These are phyloP conservation scores for Boletus smithii DNA, from an alignment of 1,284 basidiomycete species.

Conservation along the genomic window DNA sequence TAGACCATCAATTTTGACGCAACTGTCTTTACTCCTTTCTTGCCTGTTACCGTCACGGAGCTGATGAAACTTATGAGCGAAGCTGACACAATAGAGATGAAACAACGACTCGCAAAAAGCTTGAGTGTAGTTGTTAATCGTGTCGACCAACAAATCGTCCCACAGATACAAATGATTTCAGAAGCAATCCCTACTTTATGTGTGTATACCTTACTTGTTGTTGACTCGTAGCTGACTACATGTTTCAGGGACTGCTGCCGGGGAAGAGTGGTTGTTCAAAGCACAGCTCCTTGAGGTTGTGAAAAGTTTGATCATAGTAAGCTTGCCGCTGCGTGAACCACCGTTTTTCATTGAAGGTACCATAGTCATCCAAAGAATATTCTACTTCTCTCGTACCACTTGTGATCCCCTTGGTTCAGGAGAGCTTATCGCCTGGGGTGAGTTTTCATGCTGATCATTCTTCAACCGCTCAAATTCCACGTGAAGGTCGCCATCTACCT, in stretches of 20 bases:
- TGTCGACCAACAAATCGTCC: slow-evolving; percentile 66
- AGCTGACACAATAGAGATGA: slow-evolving; percentile 75
- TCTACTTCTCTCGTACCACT: slow-evolving; percentile 55
- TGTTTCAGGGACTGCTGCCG: slow-evolving; percentile 54
- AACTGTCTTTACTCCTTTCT: slow-evolving; percentile 55
- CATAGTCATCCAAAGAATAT: slow-evolving; percentile 59
- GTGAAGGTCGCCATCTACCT: slow-evolving; percentile 66
- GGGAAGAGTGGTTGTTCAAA: slow-evolving; percentile 80
- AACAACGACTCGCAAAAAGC: slow-evolving; percentile 66
- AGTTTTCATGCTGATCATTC: slow-evolving; percentile 17
- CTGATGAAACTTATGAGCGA: slow-evolving; percentile 71
- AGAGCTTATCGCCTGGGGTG: slow-evolving; percentile 67
- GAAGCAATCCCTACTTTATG: slow-evolving; percentile 74
- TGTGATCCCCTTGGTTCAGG: slow-evolving; percentile 73
- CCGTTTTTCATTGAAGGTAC: neutral
- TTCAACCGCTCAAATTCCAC: slow-evolving; percentile 6
- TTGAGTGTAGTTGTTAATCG: slow-evolving; percentile 75
- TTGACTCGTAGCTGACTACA: slow-evolving; percentile 5
- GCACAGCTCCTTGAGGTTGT: slow-evolving; percentile 69
- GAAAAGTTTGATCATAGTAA: slow-evolving; percentile 68
- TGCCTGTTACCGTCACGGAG: slow-evolving; percentile 56
- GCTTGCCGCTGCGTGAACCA: slow-evolving; percentile 15
- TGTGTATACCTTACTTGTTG: slow-evolving; percentile 38
- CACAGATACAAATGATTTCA: slow-evolving; percentile 63
- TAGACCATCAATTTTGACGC: slow-evolving; percentile 61